Base-by-base conservation (phyloP, 208 protist genomes). In the Leishmania tarentolae region DNA sequence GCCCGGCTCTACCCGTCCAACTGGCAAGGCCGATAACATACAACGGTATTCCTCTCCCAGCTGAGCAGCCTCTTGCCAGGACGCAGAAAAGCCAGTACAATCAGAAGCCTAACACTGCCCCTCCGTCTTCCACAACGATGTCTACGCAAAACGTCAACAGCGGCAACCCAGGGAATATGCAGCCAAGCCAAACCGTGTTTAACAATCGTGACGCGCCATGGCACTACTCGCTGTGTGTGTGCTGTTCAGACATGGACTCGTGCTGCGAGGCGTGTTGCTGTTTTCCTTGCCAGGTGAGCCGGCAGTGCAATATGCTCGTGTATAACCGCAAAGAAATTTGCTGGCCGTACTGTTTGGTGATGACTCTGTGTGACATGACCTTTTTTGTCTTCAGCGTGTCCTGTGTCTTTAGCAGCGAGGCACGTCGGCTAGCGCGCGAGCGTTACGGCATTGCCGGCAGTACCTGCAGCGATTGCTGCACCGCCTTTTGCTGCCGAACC, bases 221-320 rank as follows among this genome's bases (percentile, higher is more conserved):
- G 87, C 87, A 88, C 76, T 91, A 88, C 73, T 83, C 78, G 5
- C 79, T 91, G 3, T 91, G 78, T 63, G 81, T 79, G 13, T 87
- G 56, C 44, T 91, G 87, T 40, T 5, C 73, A 0, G 82, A 88
- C 52, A 84, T 81, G 53, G 80, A 88, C 80, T 88, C 87, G 6
- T 91, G 84, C 61, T 46, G 68, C 19, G 87, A 91, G 83, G 42
- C 87, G 8, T 88, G 79, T 17, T 85, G 74, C 53, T 91, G 87
- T 82, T 53, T 78, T 11, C 76, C 69, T n/a, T 91, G 84, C 77
- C 89, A 90, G 81, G 70, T 87, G 53, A 87, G 82, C 56, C 79
- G 87, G 19, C 87, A 91, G 78, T 87, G 82, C 76, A 91, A 91
- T 72, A 88, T 91, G 85, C 44, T 91, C 2, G 42, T 73, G 57